Percentiles rank a stretch among this genome's conserved stretches.
Conservation (phyloP, 305 asterid species). For the Ilex paraguariensis region DNA sequence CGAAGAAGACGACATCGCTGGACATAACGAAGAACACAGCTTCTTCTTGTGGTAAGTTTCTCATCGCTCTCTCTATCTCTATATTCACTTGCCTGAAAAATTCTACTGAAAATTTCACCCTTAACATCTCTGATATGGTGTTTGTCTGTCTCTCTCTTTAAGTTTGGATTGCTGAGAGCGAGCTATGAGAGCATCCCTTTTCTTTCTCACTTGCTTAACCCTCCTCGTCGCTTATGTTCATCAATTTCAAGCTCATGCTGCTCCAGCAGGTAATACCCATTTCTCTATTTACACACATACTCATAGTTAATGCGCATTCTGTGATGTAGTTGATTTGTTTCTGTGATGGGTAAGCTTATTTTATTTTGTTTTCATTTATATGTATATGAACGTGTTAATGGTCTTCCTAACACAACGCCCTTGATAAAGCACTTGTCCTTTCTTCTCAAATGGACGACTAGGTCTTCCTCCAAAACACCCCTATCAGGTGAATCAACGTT, state of each 20-base stretch:
- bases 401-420: conserved; percentile 42
- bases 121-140: conserved; percentile 27
- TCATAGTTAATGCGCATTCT: background rate
- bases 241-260: conserved; percentile 46
- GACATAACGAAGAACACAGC: too few relatives aligned
- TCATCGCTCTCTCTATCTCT: too few relatives aligned
- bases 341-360: conserved; percentile 17
- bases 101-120: background rate
- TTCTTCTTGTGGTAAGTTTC: too few relatives aligned
- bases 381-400: background rate
- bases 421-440: conserved; percentile 76
- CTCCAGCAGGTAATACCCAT: conserved; percentile 49
- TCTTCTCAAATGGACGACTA: conserved; percentile 72
- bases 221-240: conserved; percentile 24
- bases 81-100: too few relatives aligned
- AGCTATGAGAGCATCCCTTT: conserved; percentile 33
- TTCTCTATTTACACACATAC: background rate
- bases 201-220: conserved; percentile 28
- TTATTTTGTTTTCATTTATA: background rate
- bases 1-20: too few relatives aligned
- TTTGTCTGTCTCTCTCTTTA: conserved; percentile 6
- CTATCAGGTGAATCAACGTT: conserved; percentile 49
- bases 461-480: conserved; percentile 65
- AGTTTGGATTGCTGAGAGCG: conserved; percentile 11
- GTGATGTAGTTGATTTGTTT: too few relatives aligned